A percentile compares a stretch with the other conserved stretches of the same genome.
These are phyloP conservation scores for Neurospora intermedia DNA, from an alignment of 495 filamentous ascomycete species.

Conservation along the genomic window DNA sequence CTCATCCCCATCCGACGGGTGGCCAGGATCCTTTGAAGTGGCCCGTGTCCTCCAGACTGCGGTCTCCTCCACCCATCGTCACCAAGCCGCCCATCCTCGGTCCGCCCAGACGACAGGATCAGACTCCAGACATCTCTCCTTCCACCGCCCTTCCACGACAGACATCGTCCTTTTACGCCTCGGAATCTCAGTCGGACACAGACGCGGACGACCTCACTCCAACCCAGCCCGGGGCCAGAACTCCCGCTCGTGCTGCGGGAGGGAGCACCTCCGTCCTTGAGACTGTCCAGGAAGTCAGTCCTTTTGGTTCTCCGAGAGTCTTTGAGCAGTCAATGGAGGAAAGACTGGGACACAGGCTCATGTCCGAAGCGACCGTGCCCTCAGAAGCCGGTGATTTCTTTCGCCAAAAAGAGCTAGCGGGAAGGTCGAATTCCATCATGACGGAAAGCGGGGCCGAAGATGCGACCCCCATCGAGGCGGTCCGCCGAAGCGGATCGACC, in stretches of 20 bases:
- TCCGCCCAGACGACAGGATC: slow-evolving; percentile 35
- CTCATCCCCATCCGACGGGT: slow-evolving; percentile 41
- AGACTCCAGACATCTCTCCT: slow-evolving; percentile 18
- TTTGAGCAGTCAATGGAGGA: slow-evolving; percentile 36
- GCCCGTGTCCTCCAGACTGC: slow-evolving; percentile 54
- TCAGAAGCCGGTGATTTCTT: slow-evolving; percentile 22
- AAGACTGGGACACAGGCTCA: slow-evolving; percentile 38
- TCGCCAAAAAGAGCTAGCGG: slow-evolving; percentile 19
- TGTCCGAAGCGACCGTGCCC: slow-evolving; percentile 29
- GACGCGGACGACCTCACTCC: slow-evolving; percentile 43
- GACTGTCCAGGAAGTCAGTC: slow-evolving; percentile 86
- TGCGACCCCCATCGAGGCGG: slow-evolving; percentile 15
- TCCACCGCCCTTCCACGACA: neutral
- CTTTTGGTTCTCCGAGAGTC: slow-evolving; percentile 59
- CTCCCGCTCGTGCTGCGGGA: slow-evolving; percentile 54
- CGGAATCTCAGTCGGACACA: slow-evolving; percentile 31
- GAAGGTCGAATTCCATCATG: slow-evolving; percentile 24
- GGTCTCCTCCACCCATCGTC: slow-evolving; percentile 54
- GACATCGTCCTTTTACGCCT: neutral
- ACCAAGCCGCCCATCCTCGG: slow-evolving; percentile 26
- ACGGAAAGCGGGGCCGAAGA: slow-evolving; percentile 50
- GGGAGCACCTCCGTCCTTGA: slow-evolving; percentile 64
- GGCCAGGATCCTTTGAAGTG: slow-evolving; percentile 38
- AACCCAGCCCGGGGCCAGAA: slow-evolving; percentile 46
- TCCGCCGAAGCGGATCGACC: slow-evolving; percentile 20